A percentile compares a stretch with the other conserved stretches of the same genome.
phyloP scores from a whole-genome alignment of 192 early-diverging fungal genomes.

The Entomortierella parvispora region DNA sequence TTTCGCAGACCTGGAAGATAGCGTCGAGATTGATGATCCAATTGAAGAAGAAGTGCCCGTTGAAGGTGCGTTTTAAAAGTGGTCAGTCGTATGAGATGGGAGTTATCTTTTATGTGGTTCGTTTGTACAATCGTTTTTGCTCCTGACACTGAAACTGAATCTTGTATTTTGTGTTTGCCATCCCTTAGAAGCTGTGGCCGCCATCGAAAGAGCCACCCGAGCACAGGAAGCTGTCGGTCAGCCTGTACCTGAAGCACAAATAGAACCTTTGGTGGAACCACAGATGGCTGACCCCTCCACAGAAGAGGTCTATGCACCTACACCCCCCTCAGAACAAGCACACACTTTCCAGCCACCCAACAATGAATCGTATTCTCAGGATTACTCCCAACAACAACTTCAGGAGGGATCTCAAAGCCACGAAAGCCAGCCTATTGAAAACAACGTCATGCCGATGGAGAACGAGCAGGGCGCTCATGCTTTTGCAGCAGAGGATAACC shows the following conservation, averaged over 20 bases:
- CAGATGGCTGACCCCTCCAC: slow-evolving; percentile 3
- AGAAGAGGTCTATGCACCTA: slow-evolving; percentile 42
- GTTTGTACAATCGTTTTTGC: neutral
- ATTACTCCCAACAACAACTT: neutral
- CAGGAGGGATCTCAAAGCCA: neutral
- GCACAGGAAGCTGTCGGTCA: slow-evolving; percentile 13
- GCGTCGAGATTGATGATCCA: slow-evolving; percentile 50
- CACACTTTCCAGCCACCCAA: slow-evolving; percentile 42
- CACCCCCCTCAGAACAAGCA: slow-evolving; percentile 46
- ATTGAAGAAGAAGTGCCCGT: slow-evolving; percentile 45
- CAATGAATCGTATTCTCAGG: slow-evolving; percentile 4
- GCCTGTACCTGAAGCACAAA: slow-evolving; percentile 4
- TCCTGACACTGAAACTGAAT: neutral
- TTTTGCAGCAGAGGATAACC: no score
- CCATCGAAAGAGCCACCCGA: slow-evolving; percentile 16
- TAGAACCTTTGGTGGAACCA: neutral
- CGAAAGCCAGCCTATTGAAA: no score
- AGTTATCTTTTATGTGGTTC: neutral
- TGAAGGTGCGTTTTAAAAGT: slow-evolving; percentile 34
- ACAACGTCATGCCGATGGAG: no score
- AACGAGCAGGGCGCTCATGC: no score
- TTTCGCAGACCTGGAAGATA: slow-evolving; percentile 88
- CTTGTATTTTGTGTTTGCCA: neutral
- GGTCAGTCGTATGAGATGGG: neutral
- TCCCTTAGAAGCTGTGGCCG: slow-evolving; percentile 24